Base-by-base conservation (phyloP, 225 moss, liverwort and hornwort genomes). In the Anthoceros angustus region DNA sequence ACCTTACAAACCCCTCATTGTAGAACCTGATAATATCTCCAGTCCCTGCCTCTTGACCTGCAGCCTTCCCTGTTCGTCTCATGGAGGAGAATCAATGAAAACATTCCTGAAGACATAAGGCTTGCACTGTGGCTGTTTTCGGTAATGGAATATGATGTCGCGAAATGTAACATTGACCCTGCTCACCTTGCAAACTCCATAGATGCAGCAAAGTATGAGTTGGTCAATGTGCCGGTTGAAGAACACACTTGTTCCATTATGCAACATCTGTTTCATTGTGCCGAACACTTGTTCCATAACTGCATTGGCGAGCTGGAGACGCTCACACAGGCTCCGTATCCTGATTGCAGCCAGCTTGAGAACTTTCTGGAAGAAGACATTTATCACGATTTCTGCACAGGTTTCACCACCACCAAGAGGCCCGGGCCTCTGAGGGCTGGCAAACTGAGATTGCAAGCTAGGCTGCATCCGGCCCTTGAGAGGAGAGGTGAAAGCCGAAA, bases 181-280 rank as follows among this genome's bases (percentile, higher is more conserved):
- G 73, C 82, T 87, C 62, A 95, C 95, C 83, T 91, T 95, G 82
- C 95, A 95, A 61, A 95, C 87, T 68, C 95, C 95, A 61, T 95
- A 95, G 39, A 95, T 91, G 72, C 84, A 78, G 79, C 95, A 95
- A 61, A 95, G 76, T 60, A 91, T 86, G 65, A 95, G 76, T 68
- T 95, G 95, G 75, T 95, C 95, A 67, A 95, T 95, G 74, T 95
- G 95, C 67, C 95, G 86, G 73, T 85, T 86, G 79, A 95, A 95
- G 65, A 90, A 91, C 45, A 95, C 82, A 74, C 73, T 80, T 24
- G 95, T 91, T 77, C 86, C 88, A 66, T 78, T 77, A 69, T 91
- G 78, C 67, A 95, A 69, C 62, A 90, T 77, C 46, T 91, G 83
- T 68, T 83, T 76, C 77, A 95, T 83, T 62, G 80, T 85, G 62